phyloP scores from a whole-genome alignment of 1,139 yeast species.

The Wickerhamiella infanticola region DNA sequence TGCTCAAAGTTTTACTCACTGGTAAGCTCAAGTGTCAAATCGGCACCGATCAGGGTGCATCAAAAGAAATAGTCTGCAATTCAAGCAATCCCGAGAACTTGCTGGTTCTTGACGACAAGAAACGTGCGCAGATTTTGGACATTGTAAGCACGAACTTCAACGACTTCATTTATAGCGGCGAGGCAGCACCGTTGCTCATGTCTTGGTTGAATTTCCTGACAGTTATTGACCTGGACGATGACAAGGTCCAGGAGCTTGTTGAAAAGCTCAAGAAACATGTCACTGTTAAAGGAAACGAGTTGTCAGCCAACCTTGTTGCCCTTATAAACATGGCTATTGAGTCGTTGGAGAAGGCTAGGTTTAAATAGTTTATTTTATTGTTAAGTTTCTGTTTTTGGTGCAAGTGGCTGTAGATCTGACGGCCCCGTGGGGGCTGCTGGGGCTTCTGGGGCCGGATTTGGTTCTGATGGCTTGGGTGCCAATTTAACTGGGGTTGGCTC shows the following conservation, averaged over 20 bases:
- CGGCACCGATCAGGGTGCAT: background rate
- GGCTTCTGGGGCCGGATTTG: background rate
- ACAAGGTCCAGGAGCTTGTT: slow-evolving; percentile 8
- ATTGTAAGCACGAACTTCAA: background rate
- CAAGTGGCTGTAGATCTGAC: too few relatives aligned
- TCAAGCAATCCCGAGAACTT: background rate
- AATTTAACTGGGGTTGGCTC: background rate
- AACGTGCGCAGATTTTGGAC: slow-evolving; percentile 2
- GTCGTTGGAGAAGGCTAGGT: slow-evolving; percentile 1
- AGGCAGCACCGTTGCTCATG: slow-evolving; percentile 30
- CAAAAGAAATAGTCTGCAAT: background rate
- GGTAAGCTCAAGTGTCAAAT: slow-evolving; percentile 8
- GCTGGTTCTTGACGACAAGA: slow-evolving; percentile 4
- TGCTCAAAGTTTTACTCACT: slow-evolving; percentile 43
- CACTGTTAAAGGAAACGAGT: background rate
- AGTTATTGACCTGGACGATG: slow-evolving; percentile 25
- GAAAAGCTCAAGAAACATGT: background rate
- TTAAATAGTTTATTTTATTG: background rate
- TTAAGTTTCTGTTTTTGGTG: too few relatives aligned
- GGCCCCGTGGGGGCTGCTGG: too few relatives aligned
- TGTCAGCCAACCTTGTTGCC: background rate
- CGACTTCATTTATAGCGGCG: background rate
- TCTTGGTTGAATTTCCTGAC: slow-evolving; percentile 42
- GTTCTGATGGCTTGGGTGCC: background rate
- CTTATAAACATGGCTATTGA: background rate